These are phyloP conservation scores for Leccinum variicolor DNA, from an alignment of 768 basidiomycete species.

Conservation along the genomic window DNA sequence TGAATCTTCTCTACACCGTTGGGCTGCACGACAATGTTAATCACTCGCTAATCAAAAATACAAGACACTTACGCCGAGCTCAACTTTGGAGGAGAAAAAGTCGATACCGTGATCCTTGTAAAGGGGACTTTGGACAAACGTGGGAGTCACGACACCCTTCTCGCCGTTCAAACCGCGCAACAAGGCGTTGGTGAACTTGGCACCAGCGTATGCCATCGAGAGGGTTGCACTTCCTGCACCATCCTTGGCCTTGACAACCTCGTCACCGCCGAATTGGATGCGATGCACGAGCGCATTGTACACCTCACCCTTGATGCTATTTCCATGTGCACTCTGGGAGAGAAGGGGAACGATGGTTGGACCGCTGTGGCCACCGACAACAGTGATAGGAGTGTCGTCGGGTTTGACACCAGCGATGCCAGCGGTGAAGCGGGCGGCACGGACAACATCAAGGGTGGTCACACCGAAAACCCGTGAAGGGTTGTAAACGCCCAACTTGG, in stretches of 20 bases:
- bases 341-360: constrained; percentile 97
- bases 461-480: constrained; percentile 90
- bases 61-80: constrained; percentile 72
- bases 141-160: constrained; percentile 69
- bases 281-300: constrained; percentile 82
- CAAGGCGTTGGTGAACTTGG: constrained; percentile 61
- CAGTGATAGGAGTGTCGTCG: constrained; percentile 67
- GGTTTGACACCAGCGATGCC: constrained; percentile 66
- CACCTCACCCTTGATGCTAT: constrained; percentile 68
- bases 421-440: constrained; percentile 87
- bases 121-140: constrained; percentile 87
- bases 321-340: constrained; percentile 73
- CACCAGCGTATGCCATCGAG: constrained; percentile 76
- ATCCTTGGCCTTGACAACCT: constrained; percentile 98
- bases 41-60: neutral
- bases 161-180: constrained; percentile 65
- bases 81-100: constrained; percentile 93
- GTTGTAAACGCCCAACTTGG: constrained; percentile 91
- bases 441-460: constrained; percentile 97
- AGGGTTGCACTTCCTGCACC: constrained; percentile 74
- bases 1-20: constrained; percentile 94
- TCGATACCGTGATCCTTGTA: constrained; percentile 83
- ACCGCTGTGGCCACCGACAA: constrained; percentile 94
- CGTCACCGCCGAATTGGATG: constrained; percentile 97
- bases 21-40: constrained; percentile 37